Evolutionary conservation across 2,329 filamentous ascomycete genomes (phyloP), one percentile per base, ranked within the genome.

Genomic region (Ambrosiella beaveri): DNA sequence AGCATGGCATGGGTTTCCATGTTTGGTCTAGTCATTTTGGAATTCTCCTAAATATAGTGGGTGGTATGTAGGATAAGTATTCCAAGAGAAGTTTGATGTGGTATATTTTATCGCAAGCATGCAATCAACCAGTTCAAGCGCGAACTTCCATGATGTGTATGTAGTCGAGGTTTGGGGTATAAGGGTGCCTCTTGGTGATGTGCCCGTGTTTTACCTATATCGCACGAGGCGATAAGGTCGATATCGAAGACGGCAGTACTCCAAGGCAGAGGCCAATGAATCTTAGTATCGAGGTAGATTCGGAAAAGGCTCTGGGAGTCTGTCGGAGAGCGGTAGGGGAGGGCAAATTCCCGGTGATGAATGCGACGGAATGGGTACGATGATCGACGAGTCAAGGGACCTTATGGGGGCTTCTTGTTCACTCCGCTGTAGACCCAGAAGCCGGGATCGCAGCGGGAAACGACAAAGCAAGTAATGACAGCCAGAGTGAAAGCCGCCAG

Each of bases 391-490:
- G 13, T 45, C 39, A 15, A 49, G 36, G 41, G 7, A 39, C 53
- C 56, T 96, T 97, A 97, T 79, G 91, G 91, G 71, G 93, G 91
- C 75, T 95, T 91, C 78, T 89, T 93, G 78, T 93, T 88, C 77
- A 89, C 87, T 85, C 91, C 90, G 78, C 84, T 84, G 73, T 91
- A 91, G 82, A 94, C 89, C 89, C 89, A 88, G 78, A 84, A 83
- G 71, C 84, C 83, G 74, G 89, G 91, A 78, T 88, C 88, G 72
- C 91, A 84, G 76, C 95, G 87, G 81, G 88, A 90, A 78, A 53
- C 56, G 56, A 47, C 59, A 41, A 56, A 56, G 27, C 27, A 27
- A 47, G 56, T 61, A 52, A 47, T 44, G 45, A 39, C 52, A 58
- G 59, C 59, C 59, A 61, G 59, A 61, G 59, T 61, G 59, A 61